phyloP scores from a whole-genome alignment of 2,329 filamentous ascomycete genomes.

The Pseudogymnoascus sp. region DNA sequence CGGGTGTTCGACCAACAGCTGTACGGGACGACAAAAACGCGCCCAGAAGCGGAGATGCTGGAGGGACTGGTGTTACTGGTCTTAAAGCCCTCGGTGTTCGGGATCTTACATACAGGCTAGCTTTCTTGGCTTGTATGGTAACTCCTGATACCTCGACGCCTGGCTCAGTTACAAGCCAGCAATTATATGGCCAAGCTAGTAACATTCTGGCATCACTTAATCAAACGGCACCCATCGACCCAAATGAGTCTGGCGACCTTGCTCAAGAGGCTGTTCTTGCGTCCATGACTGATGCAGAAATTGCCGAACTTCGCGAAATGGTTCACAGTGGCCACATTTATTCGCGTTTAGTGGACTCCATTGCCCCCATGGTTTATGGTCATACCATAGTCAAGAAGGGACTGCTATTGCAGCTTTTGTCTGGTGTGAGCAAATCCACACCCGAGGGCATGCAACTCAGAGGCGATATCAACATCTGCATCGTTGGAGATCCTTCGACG shows the following conservation, averaged over 20 bases:
- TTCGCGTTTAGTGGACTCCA: conserved; percentile 79
- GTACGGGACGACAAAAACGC: conserved; percentile 72
- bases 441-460: conserved; percentile 90
- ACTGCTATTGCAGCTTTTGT: conserved; percentile 84
- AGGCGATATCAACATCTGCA: conserved; percentile 97
- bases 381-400: conserved; percentile 98
- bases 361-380: conserved; percentile 94
- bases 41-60: conserved; percentile 66
- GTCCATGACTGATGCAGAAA: conserved; percentile 77
- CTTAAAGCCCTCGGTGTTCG: conserved; percentile 89
- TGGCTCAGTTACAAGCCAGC: conserved; percentile 62
- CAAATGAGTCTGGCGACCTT: conserved; percentile 65
- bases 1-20: conserved; percentile 73
- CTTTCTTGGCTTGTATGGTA: conserved; percentile 96
- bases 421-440: conserved; percentile 87
- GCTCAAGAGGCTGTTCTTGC: conserved; percentile 81
- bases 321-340: conserved; percentile 96
- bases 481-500: conserved; percentile 93
- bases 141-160: conserved; percentile 77
- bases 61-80: conserved; percentile 76
- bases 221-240: conserved; percentile 58
- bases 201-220: conserved; percentile 83
- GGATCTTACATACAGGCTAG: conserved; percentile 88
- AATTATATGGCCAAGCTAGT: conserved; percentile 61
- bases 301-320: conserved; percentile 84